These are phyloP conservation scores for Gentiana straminea DNA, from an alignment of 257 asterid species.

Conservation along the genomic window DNA sequence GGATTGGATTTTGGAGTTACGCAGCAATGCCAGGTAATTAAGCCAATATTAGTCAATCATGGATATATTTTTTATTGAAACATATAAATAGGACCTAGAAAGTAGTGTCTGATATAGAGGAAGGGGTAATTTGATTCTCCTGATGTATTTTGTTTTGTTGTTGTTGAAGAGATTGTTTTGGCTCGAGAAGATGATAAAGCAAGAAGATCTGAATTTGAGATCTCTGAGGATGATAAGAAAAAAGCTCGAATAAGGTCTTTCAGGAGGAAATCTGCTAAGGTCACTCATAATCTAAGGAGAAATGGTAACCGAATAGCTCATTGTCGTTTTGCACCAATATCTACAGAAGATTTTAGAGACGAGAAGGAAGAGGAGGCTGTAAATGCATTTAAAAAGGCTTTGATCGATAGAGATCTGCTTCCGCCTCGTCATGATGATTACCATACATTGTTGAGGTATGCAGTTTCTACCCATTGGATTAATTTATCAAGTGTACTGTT, in stretches of 20 bases:
- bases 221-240: constrained; percentile 39
- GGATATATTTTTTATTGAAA: constrained; percentile 1
- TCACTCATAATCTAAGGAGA: constrained; percentile 29
- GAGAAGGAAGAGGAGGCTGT: constrained; percentile 79
- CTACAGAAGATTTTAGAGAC: constrained; percentile 59
- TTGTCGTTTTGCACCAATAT: constrained; percentile 67
- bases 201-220: constrained; percentile 29
- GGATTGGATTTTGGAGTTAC: constrained; percentile 20
- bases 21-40: constrained; percentile 60
- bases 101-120: too few relatives aligned
- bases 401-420: constrained; percentile 67
- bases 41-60: neutral
- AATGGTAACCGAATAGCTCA: constrained; percentile 42
- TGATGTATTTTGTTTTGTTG: neutral
- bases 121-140: neutral
- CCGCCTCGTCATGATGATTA: constrained; percentile 81
- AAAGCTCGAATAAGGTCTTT: constrained; percentile 33
- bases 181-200: constrained; percentile 29
- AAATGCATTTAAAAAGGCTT: constrained; percentile 43
- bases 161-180: constrained; percentile 18
- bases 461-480: constrained; percentile 4
- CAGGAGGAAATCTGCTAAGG: constrained; percentile 30
- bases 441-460: constrained; percentile 72
- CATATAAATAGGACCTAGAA: neutral
- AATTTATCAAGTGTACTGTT: too few relatives aligned